These are phyloP conservation scores for Volvox reticuliferus DNA, from an alignment of 139 green algal species.

Conservation along the genomic window DNA sequence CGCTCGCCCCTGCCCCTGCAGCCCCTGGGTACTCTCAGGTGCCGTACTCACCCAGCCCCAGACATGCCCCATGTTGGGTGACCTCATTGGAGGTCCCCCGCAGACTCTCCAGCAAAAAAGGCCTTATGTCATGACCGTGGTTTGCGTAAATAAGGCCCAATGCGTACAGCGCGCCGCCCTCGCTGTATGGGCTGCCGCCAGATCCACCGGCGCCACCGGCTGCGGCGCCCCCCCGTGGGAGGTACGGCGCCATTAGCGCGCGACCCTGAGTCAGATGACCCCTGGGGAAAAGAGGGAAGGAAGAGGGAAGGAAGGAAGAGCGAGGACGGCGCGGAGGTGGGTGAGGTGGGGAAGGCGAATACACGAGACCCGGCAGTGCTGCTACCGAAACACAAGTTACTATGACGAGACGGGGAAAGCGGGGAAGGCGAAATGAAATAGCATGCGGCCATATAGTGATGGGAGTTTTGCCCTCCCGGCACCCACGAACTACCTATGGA, in stretches of 20 bases:
- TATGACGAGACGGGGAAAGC: background rate
- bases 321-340: background rate
- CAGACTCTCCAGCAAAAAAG: constrained; percentile 92
- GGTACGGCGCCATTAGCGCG: constrained; percentile 94
- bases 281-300: constrained; percentile 17
- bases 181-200: constrained; percentile 63
- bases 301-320: background rate
- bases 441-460: no score
- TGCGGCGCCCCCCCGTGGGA: constrained; percentile 82
- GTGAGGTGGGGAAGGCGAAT: background rate
- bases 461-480: no score
- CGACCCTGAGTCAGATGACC: constrained; percentile 88
- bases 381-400: no score
- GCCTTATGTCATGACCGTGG: constrained; percentile 83
- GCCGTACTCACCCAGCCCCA: constrained; percentile 86
- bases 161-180: constrained; percentile 97
- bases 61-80: constrained; percentile 96
- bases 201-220: background rate
- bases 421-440: background rate
- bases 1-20: background rate
- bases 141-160: constrained; percentile 97
- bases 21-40: background rate
- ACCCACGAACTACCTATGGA: constrained; percentile 81
- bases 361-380: no score
- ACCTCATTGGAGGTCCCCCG: constrained; percentile 87